Conservation (phyloP, 1,284 basidiomycete species). For the Coniferiporia weirii region DNA sequence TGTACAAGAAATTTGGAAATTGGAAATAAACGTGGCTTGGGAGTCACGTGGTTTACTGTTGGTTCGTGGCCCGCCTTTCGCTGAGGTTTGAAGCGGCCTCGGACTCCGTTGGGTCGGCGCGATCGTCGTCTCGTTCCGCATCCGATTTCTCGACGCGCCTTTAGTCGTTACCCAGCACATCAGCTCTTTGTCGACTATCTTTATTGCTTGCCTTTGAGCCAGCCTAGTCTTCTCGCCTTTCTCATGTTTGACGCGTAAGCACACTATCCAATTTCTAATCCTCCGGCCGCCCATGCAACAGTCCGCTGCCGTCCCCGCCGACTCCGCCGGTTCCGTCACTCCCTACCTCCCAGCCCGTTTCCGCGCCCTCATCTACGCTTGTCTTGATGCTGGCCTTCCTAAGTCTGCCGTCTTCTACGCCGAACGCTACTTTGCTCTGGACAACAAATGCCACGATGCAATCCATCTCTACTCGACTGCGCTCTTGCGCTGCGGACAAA, state of each 20-base stretch:
- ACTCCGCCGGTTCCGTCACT: conserved; percentile 35
- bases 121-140: neutral
- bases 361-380: conserved; percentile 65
- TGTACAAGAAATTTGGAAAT: neutral
- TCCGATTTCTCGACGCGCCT: neutral
- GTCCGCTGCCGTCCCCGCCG: conserved; percentile 31
- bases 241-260: conserved; percentile 13
- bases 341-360: conserved; percentile 61
- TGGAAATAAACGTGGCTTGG: neutral
- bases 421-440: conserved; percentile 68
- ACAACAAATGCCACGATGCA: conserved; percentile 70
- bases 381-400: conserved; percentile 70
- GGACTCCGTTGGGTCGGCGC: neutral
- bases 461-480: conserved; percentile 80
- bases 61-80: neutral
- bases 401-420: conserved; percentile 79
- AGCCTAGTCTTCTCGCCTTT: conserved; percentile 4
- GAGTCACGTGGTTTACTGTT: neutral
- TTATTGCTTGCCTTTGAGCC: conserved; percentile 11
- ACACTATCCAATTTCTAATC: conserved; percentile 5
- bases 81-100: neutral
- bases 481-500: conserved; percentile 67
- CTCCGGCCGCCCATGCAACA: conserved; percentile 36
- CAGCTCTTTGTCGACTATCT: neutral
- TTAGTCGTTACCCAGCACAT: neutral